Evolutionary conservation across 176 grass and related monocot genomes (phyloP), one percentile per base, ranked within the genome.

Genomic region (Dendrocalamus sinicus): DNA sequence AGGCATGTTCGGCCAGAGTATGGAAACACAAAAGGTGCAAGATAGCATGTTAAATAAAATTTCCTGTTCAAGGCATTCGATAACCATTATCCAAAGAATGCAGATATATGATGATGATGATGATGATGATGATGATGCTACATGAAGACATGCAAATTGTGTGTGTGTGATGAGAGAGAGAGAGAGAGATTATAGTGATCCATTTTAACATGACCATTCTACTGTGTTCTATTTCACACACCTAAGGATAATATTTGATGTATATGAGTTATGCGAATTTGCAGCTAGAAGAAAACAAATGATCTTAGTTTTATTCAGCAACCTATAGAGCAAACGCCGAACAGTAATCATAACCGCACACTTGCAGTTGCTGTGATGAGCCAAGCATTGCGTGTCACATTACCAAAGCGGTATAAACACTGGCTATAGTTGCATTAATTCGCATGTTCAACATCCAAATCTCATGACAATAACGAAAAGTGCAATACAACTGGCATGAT

Each of bases 31-130:
- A 55, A 75, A 68, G 11, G 51, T 46, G 19, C 22, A 81, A 70
- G 44, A 64, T 63, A 62, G 10, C 20, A 82, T 32, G 73, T 41
- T 24, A 83, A 88, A 60, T 72, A 35, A 19, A 59, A 63, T 55
- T 80, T 52, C 19, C 2, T 24, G 16, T 67, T 66, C 13, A 54
- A 72, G 70, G 58, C 43, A 84, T 47, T 71, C 71, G 81, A 47
- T 47, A 47, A 59, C 9, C 40, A 87, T 32, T 83, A 87, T 67
- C 16, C 58, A 23, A 23, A 60, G 16, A 67, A 70, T 51, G 68
- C 30, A 69, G 48, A 24, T 60, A 90, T 68, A 70, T 55, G 40
- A 72, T 40, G 16, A 71, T 89, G 41, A 76, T 47, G 40, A 76
- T 47, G 40, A 72, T 77, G 23, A 70, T 55, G 40, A 72, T 40